phyloP scores from a whole-genome alignment of 1,284 basidiomycete genomes.

The Trichosporon inkin region DNA sequence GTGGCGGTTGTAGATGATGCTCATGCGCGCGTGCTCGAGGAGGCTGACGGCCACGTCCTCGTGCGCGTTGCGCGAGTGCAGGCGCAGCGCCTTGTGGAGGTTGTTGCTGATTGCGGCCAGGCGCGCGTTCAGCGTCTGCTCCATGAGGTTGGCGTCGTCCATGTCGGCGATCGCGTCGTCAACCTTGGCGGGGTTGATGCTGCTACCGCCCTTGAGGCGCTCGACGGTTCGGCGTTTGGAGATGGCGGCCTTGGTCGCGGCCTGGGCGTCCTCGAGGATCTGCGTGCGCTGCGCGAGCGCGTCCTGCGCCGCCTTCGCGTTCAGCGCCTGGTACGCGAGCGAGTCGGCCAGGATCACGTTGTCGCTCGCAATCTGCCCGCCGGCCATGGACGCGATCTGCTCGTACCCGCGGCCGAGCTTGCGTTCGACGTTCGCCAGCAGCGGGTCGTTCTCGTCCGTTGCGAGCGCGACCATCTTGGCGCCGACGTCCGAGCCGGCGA shows the following conservation, averaged over 20 bases:
- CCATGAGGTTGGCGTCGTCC: constrained; percentile 86
- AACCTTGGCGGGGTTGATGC: constrained; percentile 76
- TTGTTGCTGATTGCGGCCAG: constrained; percentile 87
- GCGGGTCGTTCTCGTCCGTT: constrained; percentile 76
- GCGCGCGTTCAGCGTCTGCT: constrained; percentile 70
- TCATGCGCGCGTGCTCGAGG: constrained; percentile 83
- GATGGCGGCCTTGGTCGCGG: constrained; percentile 83
- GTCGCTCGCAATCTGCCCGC: constrained; percentile 78
- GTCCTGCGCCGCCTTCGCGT: constrained; percentile 83
- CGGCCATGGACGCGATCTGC: constrained; percentile 73
- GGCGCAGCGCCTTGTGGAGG: constrained; percentile 73
- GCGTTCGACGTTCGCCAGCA: constrained; percentile 69
- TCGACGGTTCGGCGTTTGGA: constrained; percentile 86
- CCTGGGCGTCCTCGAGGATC: constrained; percentile 85
- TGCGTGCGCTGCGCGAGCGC: constrained; percentile 78
- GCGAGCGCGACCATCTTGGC: constrained; percentile 82
- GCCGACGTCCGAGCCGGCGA: constrained; percentile 75
- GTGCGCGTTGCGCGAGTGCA: constrained; percentile 76
- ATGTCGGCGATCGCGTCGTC: constrained; percentile 90
- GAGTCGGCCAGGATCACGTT: constrained; percentile 87
- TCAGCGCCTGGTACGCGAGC: constrained; percentile 86
- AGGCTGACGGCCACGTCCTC: constrained; percentile 82
- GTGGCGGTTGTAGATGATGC: constrained; percentile 84
- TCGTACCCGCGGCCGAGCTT: constrained; percentile 83
- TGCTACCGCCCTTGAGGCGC: constrained; percentile 79